phyloP scores from a whole-genome alignment of 495 filamentous ascomycete species.

The Emericellopsis terricola region DNA sequence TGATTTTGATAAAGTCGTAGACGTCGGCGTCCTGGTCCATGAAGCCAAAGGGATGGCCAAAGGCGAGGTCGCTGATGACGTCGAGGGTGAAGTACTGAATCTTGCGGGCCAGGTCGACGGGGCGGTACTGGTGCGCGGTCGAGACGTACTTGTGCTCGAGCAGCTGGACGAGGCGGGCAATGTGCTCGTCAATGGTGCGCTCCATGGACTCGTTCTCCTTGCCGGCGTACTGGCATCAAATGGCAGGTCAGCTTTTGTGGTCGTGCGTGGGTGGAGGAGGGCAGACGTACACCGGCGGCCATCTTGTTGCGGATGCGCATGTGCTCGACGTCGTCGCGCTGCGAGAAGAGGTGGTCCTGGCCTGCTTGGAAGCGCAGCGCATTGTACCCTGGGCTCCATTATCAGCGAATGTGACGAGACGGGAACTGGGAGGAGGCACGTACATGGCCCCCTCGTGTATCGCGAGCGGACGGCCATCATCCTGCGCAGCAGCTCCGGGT shows the following conservation, averaged over 20 bases:
- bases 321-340: conserved; percentile 1
- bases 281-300: conserved; percentile 1
- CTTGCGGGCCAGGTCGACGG: conserved; percentile 25
- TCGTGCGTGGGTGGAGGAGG: background rate
- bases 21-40: conserved; percentile 15
- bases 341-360: conserved; percentile 2
- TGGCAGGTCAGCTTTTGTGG: background rate
- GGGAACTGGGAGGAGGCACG: too few species aligned
- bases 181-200: conserved; percentile 20
- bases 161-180: conserved; percentile 20
- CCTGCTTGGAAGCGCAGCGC: too few species aligned
- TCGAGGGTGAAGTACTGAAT: conserved; percentile 22
- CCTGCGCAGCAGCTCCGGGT: conserved; percentile 14
- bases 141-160: conserved; percentile 26
- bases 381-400: too few species aligned
- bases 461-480: conserved; percentile 15
- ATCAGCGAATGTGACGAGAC: too few species aligned
- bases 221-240: conserved; percentile 17
- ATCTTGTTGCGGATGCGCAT: background rate
- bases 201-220: conserved; percentile 22
- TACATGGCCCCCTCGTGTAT: conserved; percentile 11
- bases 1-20: conserved; percentile 9
- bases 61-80: conserved; percentile 18
- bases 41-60: conserved; percentile 19
- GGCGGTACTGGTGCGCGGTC: conserved; percentile 10